These are phyloP conservation scores for Pichia phayaonensis DNA, from an alignment of 805 yeast genomes.

Conservation along the genomic window DNA sequence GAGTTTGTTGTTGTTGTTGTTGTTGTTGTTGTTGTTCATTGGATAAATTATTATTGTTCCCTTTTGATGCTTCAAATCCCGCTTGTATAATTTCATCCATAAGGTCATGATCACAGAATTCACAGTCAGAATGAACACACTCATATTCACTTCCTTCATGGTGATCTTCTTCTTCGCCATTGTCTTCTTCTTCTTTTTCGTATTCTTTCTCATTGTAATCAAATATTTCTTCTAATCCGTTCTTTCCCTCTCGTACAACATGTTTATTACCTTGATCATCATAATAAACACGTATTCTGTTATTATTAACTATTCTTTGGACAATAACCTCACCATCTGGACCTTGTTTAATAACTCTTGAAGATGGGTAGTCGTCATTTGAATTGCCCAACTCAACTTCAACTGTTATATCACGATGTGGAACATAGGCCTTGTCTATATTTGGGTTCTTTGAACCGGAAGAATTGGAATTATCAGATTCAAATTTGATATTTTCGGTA, in stretches of 20 bases:
- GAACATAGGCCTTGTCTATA: slow-evolving; percentile 1
- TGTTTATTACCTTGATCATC: slow-evolving; percentile 7
- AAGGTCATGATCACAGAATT: slow-evolving; percentile 5
- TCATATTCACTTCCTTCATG: slow-evolving; percentile 10
- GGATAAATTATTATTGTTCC: neutral
- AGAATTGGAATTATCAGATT: slow-evolving; percentile 7
- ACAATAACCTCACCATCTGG: slow-evolving; percentile 70
- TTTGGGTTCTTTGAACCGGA: neutral
- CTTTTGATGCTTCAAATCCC: neutral
- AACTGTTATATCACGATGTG: slow-evolving; percentile 11
- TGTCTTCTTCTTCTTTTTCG: no score
- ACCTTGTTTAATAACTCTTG: slow-evolving; percentile 62
- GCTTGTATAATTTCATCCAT: neutral
- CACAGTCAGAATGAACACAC: slow-evolving; percentile 10
- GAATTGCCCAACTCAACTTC: slow-evolving; percentile 48
- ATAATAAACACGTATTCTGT: slow-evolving; percentile 18
- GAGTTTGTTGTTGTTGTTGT: neutral
- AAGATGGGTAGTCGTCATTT: slow-evolving; percentile 59
- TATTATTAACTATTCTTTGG: slow-evolving; percentile 36
- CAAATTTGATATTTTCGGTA: slow-evolving; percentile 21
- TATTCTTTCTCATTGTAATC: slow-evolving; percentile 1
- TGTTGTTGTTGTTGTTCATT: neutral
- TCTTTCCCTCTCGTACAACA: slow-evolving; percentile 7
- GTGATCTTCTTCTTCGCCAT: slow-evolving; percentile 7
- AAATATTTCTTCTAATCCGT: slow-evolving; percentile 5